Evolutionary conservation across 352 stramenopile species (phyloP), one percentile per base, ranked within the genome.

Genomic region (Pythium coloratum): DNA sequence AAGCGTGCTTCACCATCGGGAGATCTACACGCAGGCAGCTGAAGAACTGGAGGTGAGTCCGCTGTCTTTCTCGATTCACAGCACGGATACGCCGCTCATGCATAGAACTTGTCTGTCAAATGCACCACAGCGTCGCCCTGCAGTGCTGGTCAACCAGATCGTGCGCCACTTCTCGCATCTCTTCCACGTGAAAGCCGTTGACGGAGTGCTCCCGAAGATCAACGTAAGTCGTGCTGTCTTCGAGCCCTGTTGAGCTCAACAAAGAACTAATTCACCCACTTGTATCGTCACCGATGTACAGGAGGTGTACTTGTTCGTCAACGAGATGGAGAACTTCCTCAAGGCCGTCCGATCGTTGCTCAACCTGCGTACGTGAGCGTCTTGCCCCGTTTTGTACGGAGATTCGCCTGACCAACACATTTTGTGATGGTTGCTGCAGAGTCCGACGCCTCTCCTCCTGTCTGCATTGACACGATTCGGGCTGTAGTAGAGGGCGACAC

Each of bases 141-240:
- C 84, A 26, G 75, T 95, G 13, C 64, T 96, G 18, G 79, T 96
- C 20, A 93, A 97, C 61, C 83, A 93, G 51, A 94, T 96, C 28
- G 86, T 97, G 9, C 77, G 80, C 33, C 89, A 97, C 34, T 96
- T 97, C 60, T 89, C 80, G 28, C 84, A 96, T 47, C 72, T 97
- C 7, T 97, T 97, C 73, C 75, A 91, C 49, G 78, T 97, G 18
- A 91, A 88, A 53, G 85, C 72, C 34, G 73, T 97, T 14, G 89
- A 97, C 59, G 90, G 89, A 1, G 84, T 97, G 32, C 78, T 97
- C n/a, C 90, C 90, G 3, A 96, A 96, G 62, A 95, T 97, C 55
- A 97, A 97, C 55, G 86, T 92, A 66, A 58, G 76, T 49, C 10
- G 14, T 50, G 3, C 7, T 42, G 36, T 7, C 36, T 42, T 42